These are phyloP conservation scores for Eucommia ulmoides DNA, from an alignment of 257 asterid genomes.

Conservation along the genomic window DNA sequence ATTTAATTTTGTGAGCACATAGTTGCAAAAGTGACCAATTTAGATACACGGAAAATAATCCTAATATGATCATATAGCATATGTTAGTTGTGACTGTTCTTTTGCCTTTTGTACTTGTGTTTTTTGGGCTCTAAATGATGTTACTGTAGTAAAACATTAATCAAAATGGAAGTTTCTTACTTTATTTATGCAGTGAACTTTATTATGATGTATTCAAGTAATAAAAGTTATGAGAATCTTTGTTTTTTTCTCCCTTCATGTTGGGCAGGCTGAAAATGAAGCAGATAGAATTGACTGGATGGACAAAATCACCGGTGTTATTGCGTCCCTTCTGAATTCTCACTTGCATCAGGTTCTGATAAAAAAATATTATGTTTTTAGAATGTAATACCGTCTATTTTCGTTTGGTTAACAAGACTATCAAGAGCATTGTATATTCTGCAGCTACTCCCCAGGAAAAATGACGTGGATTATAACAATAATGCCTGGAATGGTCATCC, in stretches of 20 bases:
- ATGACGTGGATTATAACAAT: conserved; percentile 15
- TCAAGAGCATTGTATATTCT: conserved; percentile 17
- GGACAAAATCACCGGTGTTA: conserved; percentile 82
- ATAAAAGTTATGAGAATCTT: conserved; percentile 1
- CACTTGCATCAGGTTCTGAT: conserved; percentile 67
- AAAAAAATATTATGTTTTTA: conserved; percentile 3
- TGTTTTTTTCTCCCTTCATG: conserved; percentile 8
- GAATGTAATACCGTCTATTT: neutral
- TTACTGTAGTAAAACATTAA: neutral
- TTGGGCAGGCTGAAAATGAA: conserved; percentile 87
- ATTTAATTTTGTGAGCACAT: neutral
- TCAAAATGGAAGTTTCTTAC: neutral
- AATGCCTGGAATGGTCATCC: conserved; percentile 17
- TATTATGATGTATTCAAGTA: neutral
- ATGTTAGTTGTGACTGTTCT: too few relatives aligned
- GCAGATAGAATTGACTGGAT: conserved; percentile 96
- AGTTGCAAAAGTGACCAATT: too few relatives aligned
- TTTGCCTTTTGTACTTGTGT: too few relatives aligned
- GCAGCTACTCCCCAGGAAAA: conserved; percentile 55
- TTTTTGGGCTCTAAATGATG: neutral
- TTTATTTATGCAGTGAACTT: too few relatives aligned
- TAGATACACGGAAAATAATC: too few relatives aligned
- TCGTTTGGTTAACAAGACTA: neutral
- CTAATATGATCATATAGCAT: too few relatives aligned
- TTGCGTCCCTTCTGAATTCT: conserved; percentile 84